phyloP scores from a whole-genome alignment of 1,284 basidiomycete genomes.

The Rhodotorula sp. region DNA sequence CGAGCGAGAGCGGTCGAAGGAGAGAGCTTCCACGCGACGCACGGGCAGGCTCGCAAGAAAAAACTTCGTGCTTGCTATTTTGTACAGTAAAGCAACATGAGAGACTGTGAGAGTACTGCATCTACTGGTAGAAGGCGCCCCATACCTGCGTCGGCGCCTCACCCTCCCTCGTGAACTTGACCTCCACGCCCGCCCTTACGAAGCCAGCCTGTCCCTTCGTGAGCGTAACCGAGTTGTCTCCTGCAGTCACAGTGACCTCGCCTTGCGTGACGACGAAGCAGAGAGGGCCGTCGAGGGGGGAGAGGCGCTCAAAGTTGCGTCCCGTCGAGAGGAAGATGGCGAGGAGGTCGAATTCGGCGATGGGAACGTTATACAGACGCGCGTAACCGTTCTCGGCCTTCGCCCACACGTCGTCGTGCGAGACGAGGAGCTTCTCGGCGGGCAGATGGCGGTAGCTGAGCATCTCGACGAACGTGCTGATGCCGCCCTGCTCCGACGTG shows the following conservation, averaged over 20 bases:
- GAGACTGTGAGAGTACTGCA: not conserved
- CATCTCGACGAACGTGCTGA: constrained; percentile 41
- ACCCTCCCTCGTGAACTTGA: constrained; percentile 12
- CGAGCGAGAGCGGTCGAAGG: too few species aligned
- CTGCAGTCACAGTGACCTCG: constrained; percentile 18
- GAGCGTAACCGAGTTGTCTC: constrained; percentile 19
- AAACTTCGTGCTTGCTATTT: too few species aligned
- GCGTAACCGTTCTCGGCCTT: constrained; percentile 29
- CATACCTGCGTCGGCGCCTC: constrained; percentile 21
- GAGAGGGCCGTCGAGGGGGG: constrained; percentile 34
- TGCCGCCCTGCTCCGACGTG: constrained; percentile 34
- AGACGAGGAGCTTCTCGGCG: constrained; percentile 29
- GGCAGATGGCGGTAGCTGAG: constrained; percentile 40
- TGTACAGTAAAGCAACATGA: too few species aligned
- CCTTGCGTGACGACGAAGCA: constrained; percentile 37
- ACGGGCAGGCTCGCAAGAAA: too few species aligned
- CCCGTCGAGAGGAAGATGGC: constrained; percentile 14
- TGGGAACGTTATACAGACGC: constrained; percentile 35
- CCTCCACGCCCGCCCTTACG: constrained; percentile 22
- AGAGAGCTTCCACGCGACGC: too few species aligned
- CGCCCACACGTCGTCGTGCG: constrained; percentile 30
- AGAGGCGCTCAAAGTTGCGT: constrained; percentile 16
- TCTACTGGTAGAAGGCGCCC: constrained; percentile 40
- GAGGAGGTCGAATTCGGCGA: constrained; percentile 37
- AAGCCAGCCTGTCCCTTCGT: constrained; percentile 35